Percentiles rank a stretch among this genome's conserved stretches.
Conservation (phyloP, 495 filamentous ascomycete genomes). For the Aspergillus saccharolyticus region DNA sequence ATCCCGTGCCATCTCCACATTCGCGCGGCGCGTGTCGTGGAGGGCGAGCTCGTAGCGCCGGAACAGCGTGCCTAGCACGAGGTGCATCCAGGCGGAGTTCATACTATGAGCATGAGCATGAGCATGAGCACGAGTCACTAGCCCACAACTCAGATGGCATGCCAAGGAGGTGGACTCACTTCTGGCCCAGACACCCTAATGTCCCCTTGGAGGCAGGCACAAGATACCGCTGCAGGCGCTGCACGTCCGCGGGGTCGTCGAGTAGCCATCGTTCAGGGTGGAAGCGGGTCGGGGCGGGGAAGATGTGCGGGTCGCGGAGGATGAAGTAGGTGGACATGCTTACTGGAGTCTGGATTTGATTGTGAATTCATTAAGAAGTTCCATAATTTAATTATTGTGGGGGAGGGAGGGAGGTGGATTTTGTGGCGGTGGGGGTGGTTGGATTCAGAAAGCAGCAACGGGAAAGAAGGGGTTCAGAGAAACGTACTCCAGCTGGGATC, state of each 20-base stretch:
- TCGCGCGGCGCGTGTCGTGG: constrained; percentile 22
- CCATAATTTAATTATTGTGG: too few species aligned
- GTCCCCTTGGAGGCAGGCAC: constrained; percentile 43
- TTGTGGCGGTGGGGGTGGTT: constrained; percentile 36
- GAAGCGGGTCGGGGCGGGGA: constrained; percentile 42
- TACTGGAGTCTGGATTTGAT: constrained; percentile 25
- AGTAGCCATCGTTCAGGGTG: constrained; percentile 48
- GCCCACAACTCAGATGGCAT: background rate
- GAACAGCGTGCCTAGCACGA: constrained; percentile 25
- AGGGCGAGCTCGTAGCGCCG: constrained; percentile 30
- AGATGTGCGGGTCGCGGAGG: constrained; percentile 44
- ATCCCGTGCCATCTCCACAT: constrained; percentile 26
- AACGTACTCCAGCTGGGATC: constrained; percentile 15
- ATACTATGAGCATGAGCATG: constrained; percentile 38
- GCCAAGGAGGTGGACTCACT: constrained; percentile 22
- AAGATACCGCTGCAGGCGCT: constrained; percentile 30
- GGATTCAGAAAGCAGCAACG: constrained; percentile 38
- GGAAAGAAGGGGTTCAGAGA: constrained; percentile 31
- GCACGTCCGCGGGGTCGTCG: constrained; percentile 12
- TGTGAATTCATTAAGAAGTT: too few species aligned
- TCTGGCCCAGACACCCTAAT: constrained; percentile 43
- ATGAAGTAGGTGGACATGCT: constrained; percentile 45
- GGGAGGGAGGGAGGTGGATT: too few species aligned
- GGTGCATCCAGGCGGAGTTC: constrained; percentile 27
- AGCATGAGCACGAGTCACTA: too few species aligned